phyloP scores from a whole-genome alignment of 805 yeast species.

The Yarrowia alimentaria region DNA sequence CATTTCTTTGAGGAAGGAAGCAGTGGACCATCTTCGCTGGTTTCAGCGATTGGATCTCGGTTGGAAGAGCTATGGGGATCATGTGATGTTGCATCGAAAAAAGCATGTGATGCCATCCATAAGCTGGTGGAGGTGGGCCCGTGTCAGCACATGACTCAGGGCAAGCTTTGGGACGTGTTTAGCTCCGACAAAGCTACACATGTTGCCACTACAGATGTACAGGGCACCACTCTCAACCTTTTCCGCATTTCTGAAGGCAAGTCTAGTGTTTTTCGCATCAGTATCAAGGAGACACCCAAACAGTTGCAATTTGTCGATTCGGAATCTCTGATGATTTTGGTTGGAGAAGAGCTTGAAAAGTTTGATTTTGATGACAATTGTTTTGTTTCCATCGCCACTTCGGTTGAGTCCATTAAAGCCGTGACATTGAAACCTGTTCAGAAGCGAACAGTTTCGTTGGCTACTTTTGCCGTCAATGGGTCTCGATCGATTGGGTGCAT shows the following conservation, averaged over 20 bases:
- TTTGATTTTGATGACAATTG: neutral
- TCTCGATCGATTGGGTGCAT: conserved; percentile 14
- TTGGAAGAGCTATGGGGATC: conserved; percentile 5
- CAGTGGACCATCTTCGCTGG: conserved; percentile 1
- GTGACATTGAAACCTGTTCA: neutral
- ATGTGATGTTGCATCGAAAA: conserved; percentile 8
- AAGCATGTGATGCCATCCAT: conserved; percentile 12
- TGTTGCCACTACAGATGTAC: conserved; percentile 9
- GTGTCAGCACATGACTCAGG: conserved; percentile 8
- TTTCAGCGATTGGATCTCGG: conserved; percentile 2
- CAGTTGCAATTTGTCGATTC: conserved; percentile 4
- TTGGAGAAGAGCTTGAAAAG: neutral
- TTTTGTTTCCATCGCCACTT: neutral
- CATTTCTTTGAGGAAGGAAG: conserved; percentile 9
- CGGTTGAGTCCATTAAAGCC: neutral
- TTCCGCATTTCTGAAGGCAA: conserved; percentile 1
- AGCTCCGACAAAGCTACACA: conserved; percentile 1
- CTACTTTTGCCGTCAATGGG: conserved; percentile 12
- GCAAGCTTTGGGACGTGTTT: conserved; percentile 18
- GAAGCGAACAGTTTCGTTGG: neutral
- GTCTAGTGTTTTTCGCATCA: conserved; percentile 2
- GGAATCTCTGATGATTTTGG: conserved; percentile 1
- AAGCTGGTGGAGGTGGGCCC: conserved; percentile 13
- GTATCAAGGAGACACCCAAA: neutral
- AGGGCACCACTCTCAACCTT: conserved; percentile 10